Evolutionary conservation across 1,284 basidiomycete genomes (phyloP).

Genomic region (Vanrija pseudolonga): DNA sequence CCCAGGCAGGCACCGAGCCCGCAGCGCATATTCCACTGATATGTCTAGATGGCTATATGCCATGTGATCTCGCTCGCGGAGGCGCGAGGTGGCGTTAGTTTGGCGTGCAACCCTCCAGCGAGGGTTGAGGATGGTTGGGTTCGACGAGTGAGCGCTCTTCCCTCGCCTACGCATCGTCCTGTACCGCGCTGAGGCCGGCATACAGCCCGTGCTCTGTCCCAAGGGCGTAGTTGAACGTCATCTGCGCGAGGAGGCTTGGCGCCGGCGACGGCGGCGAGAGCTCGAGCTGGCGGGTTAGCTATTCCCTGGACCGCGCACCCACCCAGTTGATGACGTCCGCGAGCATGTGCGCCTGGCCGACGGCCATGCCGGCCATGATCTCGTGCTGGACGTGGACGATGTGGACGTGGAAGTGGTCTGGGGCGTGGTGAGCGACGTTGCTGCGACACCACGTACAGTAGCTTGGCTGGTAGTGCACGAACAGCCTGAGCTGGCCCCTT

Average conservation of each 20-base stretch:
- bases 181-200: background rate
- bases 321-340: constrained; percentile 85
- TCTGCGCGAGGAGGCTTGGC: constrained; percentile 57
- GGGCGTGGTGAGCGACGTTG: background rate
- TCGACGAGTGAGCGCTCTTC: too few species aligned
- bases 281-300: constrained; percentile 57
- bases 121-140: too few species aligned
- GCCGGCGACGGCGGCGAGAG: constrained; percentile 47
- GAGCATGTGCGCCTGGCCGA: constrained; percentile 88
- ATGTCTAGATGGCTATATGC: too few species aligned
- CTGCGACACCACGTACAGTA: constrained; percentile 66
- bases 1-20: too few species aligned
- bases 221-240: constrained; percentile 78
- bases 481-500: constrained; percentile 66
- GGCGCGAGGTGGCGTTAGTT: too few species aligned
- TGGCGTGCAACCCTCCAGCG: too few species aligned
- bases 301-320: constrained; percentile 27
- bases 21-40: too few species aligned
- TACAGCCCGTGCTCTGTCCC: constrained; percentile 76
- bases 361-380: constrained; percentile 65
- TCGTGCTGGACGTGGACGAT: constrained; percentile 74
- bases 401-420: constrained; percentile 94
- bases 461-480: constrained; percentile 91
- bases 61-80: too few species aligned
- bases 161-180: background rate